Evolutionary conservation across 345 rosid genomes (phyloP).

Genomic region (Eucalyptus shirleyi): DNA sequence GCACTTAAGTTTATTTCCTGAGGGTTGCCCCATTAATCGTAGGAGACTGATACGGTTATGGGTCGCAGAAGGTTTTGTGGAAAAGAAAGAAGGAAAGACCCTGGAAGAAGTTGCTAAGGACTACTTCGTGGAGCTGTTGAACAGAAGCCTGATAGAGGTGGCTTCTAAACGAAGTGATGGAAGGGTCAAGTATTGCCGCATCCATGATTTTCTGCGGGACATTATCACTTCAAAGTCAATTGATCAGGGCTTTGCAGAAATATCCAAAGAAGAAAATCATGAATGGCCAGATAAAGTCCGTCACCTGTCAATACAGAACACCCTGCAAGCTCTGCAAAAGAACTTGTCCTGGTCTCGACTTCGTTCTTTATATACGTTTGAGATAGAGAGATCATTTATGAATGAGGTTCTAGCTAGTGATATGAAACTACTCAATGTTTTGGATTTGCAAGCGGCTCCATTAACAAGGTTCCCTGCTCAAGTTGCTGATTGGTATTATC

Average conservation of each 20-base stretch:
- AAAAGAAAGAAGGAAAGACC: slow-evolving; percentile 19
- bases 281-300: slow-evolving; percentile 21
- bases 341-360: slow-evolving; percentile 4
- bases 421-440: slow-evolving; percentile 16
- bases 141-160: slow-evolving; percentile 24
- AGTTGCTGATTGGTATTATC: slow-evolving; percentile 3
- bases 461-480: slow-evolving; percentile 14
- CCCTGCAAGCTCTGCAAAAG: background rate
- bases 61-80: slow-evolving; percentile 31
- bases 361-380: slow-evolving; percentile 27
- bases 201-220: slow-evolving; percentile 24
- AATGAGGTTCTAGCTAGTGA: background rate
- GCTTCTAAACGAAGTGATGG: slow-evolving; percentile 13
- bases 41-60: slow-evolving; percentile 21
- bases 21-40: slow-evolving; percentile 8
- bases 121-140: slow-evolving; percentile 25
- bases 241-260: slow-evolving; percentile 21
- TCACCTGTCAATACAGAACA: slow-evolving; percentile 21
- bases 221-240: slow-evolving; percentile 17
- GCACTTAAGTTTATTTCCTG: slow-evolving; percentile 29
- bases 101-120: slow-evolving; percentile 30
- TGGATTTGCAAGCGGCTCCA: slow-evolving; percentile 24
- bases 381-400: background rate
- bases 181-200: slow-evolving; percentile 12
- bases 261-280: background rate